Conservation (phyloP, 352 stramenopile species). For the Phytophthora pistaciae region DNA sequence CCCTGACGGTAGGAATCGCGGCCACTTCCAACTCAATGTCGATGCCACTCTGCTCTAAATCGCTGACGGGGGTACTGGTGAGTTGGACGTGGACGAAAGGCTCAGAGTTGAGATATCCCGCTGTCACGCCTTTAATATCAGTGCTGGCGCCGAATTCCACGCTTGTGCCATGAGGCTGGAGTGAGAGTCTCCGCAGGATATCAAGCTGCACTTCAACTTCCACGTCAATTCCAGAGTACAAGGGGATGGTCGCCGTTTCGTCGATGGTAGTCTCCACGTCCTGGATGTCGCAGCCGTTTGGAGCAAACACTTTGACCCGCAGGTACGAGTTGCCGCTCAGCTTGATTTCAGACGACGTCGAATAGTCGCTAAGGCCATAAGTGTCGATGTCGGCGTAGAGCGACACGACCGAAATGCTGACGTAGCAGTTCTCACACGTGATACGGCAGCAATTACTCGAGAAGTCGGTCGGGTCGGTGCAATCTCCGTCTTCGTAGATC, state of each 20-base stretch:
- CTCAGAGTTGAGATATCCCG: background rate
- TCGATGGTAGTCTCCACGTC: background rate
- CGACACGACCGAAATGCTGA: slow-evolving; percentile 3
- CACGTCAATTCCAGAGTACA: background rate
- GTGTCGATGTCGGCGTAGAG: background rate
- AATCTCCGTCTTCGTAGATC: slow-evolving; percentile 1
- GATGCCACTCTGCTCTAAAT: background rate
- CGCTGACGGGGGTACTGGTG: background rate
- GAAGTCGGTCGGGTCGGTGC: background rate
- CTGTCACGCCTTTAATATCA: background rate
- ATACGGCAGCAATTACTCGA: slow-evolving; percentile 2
- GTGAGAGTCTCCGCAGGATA: background rate
- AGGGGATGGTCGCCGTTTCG: background rate
- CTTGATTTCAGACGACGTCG: slow-evolving; percentile 6
- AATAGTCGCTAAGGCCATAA: background rate
- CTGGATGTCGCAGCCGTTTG: slow-evolving; percentile 8
- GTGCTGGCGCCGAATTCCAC: slow-evolving; percentile 1
- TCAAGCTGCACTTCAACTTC: slow-evolving; percentile 3
- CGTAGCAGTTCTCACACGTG: slow-evolving; percentile 1
- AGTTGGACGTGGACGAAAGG: background rate
- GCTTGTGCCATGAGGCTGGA: slow-evolving; percentile 4
- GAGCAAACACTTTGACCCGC: slow-evolving; percentile 6
- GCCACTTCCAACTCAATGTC: background rate
- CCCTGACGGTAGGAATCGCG: background rate
- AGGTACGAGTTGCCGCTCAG: slow-evolving; percentile 1